phyloP scores from a whole-genome alignment of 495 filamentous ascomycete species.

The Hypoxylon fuscum region DNA sequence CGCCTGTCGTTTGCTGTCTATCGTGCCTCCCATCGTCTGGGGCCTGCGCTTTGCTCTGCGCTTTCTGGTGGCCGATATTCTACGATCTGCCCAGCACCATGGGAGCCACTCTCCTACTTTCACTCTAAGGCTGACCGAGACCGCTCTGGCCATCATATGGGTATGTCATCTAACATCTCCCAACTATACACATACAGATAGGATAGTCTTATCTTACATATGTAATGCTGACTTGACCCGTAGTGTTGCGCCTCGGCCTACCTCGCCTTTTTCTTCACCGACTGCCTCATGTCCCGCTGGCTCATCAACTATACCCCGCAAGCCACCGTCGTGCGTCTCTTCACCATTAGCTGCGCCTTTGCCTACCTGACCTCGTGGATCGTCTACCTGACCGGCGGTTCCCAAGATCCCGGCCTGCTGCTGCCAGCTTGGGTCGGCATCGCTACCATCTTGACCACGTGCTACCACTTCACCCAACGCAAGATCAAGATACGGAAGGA shows the following conservation, averaged over 20 bases:
- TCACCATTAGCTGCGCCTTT: slow-evolving; percentile 80
- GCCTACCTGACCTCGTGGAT: slow-evolving; percentile 84
- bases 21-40: slow-evolving; percentile 54
- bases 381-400: slow-evolving; percentile 77
- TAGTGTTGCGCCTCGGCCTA: slow-evolving; percentile 85
- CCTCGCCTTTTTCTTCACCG: slow-evolving; percentile 88
- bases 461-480: slow-evolving; percentile 84
- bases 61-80: too few species aligned
- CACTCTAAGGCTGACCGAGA: slow-evolving; percentile 72
- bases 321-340: slow-evolving; percentile 83
- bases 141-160: slow-evolving; percentile 84
- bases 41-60: slow-evolving; percentile 49
- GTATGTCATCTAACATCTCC: slow-evolving; percentile 58
- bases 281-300: slow-evolving; percentile 94
- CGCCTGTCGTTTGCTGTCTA: slow-evolving; percentile 54
- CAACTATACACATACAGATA: too few species aligned
- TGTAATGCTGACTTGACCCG: background rate
- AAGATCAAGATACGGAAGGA: slow-evolving; percentile 84
- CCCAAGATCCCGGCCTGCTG: slow-evolving; percentile 78
- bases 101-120: slow-evolving; percentile 18
- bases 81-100: too few species aligned
- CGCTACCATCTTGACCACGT: slow-evolving; percentile 77
- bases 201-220: background rate
- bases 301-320: slow-evolving; percentile 88
- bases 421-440: slow-evolving; percentile 88